Evolutionary conservation across 305 asterid genomes (phyloP).

Genomic region (Solanum hybrid): DNA sequence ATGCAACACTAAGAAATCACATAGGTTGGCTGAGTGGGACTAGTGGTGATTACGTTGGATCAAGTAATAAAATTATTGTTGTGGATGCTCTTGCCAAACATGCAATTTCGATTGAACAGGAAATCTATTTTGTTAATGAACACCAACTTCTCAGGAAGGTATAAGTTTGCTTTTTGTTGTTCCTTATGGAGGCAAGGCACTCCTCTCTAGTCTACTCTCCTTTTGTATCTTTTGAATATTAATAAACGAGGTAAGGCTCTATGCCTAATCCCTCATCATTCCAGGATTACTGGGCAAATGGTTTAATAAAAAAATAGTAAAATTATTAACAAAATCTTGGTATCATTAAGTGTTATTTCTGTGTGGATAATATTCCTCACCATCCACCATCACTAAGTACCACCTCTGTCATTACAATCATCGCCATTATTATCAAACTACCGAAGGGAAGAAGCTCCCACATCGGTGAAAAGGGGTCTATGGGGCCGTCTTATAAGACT

Average conservation of each 20-base stretch:
- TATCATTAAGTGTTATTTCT: background rate
- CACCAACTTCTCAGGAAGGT: background rate
- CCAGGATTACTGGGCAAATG: background rate
- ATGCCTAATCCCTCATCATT: background rate
- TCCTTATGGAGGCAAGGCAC: background rate
- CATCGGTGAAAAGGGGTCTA: background rate
- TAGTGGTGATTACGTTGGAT: no score
- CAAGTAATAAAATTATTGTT: no score
- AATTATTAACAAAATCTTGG: background rate
- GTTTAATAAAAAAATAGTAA: background rate
- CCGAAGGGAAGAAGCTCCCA: background rate
- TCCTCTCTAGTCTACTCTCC: background rate
- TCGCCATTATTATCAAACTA: background rate
- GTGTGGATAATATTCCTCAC: background rate
- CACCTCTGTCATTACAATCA: background rate
- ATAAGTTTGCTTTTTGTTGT: no score
- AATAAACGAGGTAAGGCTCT: background rate
- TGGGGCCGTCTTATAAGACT: background rate
- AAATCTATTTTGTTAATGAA: no score
- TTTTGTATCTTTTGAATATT: background rate
- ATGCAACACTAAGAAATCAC: background rate
- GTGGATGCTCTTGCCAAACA: no score
- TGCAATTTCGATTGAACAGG: no score
- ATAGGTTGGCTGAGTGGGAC: background rate
- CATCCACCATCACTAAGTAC: background rate